Evolutionary conservation across 75 land plant species (phyloP).

Genomic region (Picea glauca): DNA sequence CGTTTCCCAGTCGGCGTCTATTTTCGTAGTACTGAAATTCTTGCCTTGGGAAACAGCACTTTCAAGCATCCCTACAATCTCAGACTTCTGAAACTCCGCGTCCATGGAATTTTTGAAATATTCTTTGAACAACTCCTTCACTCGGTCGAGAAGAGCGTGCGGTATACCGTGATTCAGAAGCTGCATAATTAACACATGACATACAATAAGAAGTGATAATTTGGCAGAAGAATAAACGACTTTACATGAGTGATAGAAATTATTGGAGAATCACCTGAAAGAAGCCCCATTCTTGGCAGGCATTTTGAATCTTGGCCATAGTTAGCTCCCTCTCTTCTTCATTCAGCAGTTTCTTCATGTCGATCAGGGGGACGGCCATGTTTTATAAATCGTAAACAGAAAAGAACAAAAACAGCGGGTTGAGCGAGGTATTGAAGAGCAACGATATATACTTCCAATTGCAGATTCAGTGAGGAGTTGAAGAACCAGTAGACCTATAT

Average conservation of each 20-base stretch:
- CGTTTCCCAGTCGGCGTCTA: slow-evolving; percentile 47
- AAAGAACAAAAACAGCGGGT: too few species aligned
- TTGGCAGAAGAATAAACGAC: background rate
- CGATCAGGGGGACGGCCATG: slow-evolving; percentile 43
- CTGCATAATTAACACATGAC: slow-evolving; percentile 20
- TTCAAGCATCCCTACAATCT: slow-evolving; percentile 29
- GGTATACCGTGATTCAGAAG: slow-evolving; percentile 50
- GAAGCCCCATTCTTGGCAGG: slow-evolving; percentile 76
- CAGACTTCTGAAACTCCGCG: slow-evolving; percentile 28
- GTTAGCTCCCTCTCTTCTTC: slow-evolving; percentile 35
- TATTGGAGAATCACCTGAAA: slow-evolving; percentile 42
- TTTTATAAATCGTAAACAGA: too few species aligned
- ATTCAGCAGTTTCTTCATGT: slow-evolving; percentile 47
- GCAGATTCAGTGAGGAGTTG: too few species aligned
- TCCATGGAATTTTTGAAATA: slow-evolving; percentile 39
- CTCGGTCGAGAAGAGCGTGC: slow-evolving; percentile 32
- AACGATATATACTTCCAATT: too few species aligned
- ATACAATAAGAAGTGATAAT: background rate
- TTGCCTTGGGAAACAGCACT: slow-evolving; percentile 7
- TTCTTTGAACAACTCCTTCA: slow-evolving; percentile 23
- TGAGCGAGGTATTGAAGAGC: too few species aligned
- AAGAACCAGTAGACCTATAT: too few species aligned
- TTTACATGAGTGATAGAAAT: background rate
- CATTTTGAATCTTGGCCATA: slow-evolving; percentile 45
- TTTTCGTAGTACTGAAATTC: slow-evolving; percentile 7